Conservation (phyloP, 352 stramenopile species). For the Phytophthora pluvialis region DNA sequence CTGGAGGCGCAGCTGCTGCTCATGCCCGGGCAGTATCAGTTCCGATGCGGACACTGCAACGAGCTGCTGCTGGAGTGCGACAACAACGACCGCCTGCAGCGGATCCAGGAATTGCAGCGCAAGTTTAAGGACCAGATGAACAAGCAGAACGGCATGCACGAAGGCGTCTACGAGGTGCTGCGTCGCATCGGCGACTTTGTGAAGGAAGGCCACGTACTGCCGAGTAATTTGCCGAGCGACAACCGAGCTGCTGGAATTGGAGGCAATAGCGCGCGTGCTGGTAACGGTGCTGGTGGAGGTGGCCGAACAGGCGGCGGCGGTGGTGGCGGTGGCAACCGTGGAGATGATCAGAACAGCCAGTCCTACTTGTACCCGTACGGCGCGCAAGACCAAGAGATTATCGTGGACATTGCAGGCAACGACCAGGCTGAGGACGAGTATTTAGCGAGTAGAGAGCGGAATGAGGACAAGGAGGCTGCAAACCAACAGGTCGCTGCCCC, state of each 20-base stretch:
- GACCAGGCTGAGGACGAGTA: slow-evolving; percentile 84
- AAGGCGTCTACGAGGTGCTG: slow-evolving; percentile 87
- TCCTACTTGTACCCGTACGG: slow-evolving; percentile 88
- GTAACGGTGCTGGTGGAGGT: slow-evolving; percentile 36
- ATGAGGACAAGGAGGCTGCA: slow-evolving; percentile 68
- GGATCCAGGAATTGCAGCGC: slow-evolving; percentile 77
- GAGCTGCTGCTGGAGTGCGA: slow-evolving; percentile 86
- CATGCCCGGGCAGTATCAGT: slow-evolving; percentile 84
- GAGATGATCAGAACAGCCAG: slow-evolving; percentile 69
- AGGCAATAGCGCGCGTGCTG: slow-evolving; percentile 64
- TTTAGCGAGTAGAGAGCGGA: slow-evolving; percentile 72
- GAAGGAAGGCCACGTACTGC: slow-evolving; percentile 74
- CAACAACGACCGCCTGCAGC: slow-evolving; percentile 84
- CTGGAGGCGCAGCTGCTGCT: slow-evolving; percentile 84
- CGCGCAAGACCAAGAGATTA: slow-evolving; percentile 83
- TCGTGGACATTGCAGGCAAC: slow-evolving; percentile 85
- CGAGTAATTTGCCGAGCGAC: slow-evolving; percentile 86
- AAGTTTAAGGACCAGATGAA: slow-evolving; percentile 93
- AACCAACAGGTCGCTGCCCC: slow-evolving; percentile 65
- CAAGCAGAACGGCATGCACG: slow-evolving; percentile 81
- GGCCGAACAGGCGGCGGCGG: slow-evolving; percentile 53
- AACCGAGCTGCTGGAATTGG: slow-evolving; percentile 83
- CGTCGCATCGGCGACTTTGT: slow-evolving; percentile 82
- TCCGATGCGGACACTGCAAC: slow-evolving; percentile 89
- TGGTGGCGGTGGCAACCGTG: slow-evolving; percentile 37